Conservation (phyloP, 116 monocot genomes). For the Phalaenopsis hybrid region DNA sequence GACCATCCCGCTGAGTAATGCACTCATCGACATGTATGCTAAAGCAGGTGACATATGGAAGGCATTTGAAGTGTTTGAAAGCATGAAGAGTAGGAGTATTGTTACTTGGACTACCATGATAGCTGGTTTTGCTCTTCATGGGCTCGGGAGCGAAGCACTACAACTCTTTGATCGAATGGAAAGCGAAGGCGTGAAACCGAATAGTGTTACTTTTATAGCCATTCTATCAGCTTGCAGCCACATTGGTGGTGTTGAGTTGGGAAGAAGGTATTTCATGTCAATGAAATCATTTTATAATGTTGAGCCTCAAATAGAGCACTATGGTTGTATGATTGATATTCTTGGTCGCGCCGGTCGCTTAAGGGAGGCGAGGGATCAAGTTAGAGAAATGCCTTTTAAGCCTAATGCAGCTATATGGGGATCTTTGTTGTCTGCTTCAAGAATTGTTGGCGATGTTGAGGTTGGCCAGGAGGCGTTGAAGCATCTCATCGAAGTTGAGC, state of each 20-base stretch:
- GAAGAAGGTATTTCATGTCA: constrained; percentile 35
- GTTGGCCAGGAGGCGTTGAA: constrained; percentile 45
- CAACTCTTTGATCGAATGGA: constrained; percentile 50
- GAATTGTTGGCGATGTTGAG: constrained; percentile 31
- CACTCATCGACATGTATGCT: constrained; percentile 76
- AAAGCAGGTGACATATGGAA: constrained; percentile 56
- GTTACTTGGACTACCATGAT: constrained; percentile 70
- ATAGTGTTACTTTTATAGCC: constrained; percentile 56
- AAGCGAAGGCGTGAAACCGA: constrained; percentile 34
- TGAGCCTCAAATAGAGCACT: constrained; percentile 52
- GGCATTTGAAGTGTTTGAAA: constrained; percentile 54
- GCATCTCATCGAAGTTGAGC: constrained; percentile 61
- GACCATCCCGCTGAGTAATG: constrained; percentile 55
- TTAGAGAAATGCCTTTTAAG: constrained; percentile 48
- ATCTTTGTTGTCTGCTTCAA: constrained; percentile 50
- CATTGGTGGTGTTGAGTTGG: constrained; percentile 38
- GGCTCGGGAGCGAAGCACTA: constrained; percentile 48
- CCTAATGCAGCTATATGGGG: constrained; percentile 68
- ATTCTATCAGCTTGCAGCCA: constrained; percentile 65
- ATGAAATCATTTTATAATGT: constrained; percentile 47
- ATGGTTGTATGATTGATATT: constrained; percentile 71
- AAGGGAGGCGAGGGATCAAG: constrained; percentile 32
- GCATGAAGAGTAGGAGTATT: constrained; percentile 46
- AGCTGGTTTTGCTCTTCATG: constrained; percentile 62
- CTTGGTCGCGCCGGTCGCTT: constrained; percentile 63